A percentile compares a stretch with the other conserved stretches of the same genome.
phyloP scores from a whole-genome alignment of 208 protist genomes.

The Acanthamoeba culbertsoni region DNA sequence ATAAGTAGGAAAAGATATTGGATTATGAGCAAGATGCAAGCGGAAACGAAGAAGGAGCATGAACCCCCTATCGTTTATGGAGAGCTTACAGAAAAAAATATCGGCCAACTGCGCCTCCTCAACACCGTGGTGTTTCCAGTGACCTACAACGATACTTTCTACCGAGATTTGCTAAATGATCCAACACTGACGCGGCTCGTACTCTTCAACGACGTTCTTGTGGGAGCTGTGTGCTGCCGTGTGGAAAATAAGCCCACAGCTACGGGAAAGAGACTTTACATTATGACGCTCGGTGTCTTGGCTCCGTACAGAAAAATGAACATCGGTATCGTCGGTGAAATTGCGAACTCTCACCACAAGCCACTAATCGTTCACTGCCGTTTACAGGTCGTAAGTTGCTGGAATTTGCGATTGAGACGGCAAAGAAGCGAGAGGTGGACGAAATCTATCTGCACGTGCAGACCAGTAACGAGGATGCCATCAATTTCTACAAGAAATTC shows the following conservation, averaged over 20 bases:
- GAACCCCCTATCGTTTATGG: conserved; percentile 57
- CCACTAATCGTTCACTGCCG: neutral
- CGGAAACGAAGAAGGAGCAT: neutral
- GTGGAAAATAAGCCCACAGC: conserved; percentile 83
- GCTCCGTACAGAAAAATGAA: conserved; percentile 89
- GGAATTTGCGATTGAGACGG: conserved; percentile 25
- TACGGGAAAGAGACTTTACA: conserved; percentile 84
- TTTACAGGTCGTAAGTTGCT: conserved; percentile 55
- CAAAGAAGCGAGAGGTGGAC: conserved; percentile 8
- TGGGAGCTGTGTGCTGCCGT: conserved; percentile 90
- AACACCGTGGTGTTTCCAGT: conserved; percentile 71
- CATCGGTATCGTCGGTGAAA: conserved; percentile 76
- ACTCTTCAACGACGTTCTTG: conserved; percentile 89
- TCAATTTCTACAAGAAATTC: conserved; percentile 68
- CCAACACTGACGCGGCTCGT: conserved; percentile 69
- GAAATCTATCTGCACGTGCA: conserved; percentile 66
- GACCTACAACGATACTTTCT: conserved; percentile 74
- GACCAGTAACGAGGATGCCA: conserved; percentile 61
- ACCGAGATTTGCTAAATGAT: conserved; percentile 53
- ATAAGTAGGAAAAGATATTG: neutral
- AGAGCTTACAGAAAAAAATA: conserved; percentile 75
- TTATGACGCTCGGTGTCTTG: conserved; percentile 93
- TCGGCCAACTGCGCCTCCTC: conserved; percentile 68
- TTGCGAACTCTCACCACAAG: neutral
- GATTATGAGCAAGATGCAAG: neutral